These are phyloP conservation scores for Edaphochlamys debaryana DNA, from an alignment of 139 green algal species.

Conservation along the genomic window DNA sequence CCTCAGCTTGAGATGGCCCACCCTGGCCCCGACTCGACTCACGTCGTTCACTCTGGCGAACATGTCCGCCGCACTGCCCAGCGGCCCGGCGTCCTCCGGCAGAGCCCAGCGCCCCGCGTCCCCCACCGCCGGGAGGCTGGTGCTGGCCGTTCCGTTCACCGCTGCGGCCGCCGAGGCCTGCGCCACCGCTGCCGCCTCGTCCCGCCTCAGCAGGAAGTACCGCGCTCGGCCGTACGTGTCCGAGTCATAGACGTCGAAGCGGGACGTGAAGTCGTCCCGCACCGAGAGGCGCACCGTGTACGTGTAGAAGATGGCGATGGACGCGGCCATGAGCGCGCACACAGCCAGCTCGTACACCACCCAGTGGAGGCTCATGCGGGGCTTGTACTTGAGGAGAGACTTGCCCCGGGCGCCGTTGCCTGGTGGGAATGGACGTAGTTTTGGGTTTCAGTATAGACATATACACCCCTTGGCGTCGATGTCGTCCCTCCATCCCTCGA, in stretches of 20 bases:
- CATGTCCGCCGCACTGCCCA: slow-evolving; percentile 21
- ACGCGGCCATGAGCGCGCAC: slow-evolving; percentile 36
- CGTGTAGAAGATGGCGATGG: slow-evolving; percentile 33
- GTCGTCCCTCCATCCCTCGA: no score
- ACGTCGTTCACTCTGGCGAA: slow-evolving; percentile 15
- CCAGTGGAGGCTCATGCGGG: slow-evolving; percentile 34
- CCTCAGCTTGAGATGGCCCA: no score
- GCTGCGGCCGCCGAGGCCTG: no score
- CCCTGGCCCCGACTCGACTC: no score
- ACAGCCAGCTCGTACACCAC: slow-evolving; percentile 37
- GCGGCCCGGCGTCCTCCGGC: not conserved
- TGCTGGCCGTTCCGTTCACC: not conserved
- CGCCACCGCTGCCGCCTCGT: not conserved
- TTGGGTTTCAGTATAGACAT: no score
- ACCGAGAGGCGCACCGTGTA: slow-evolving; percentile 13
- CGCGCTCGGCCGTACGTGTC: not conserved
- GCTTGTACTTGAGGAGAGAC: not conserved
- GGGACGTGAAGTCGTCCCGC: not conserved
- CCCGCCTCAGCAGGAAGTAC: slow-evolving; percentile 22
- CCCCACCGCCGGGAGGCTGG: not conserved
- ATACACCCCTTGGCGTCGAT: no score
- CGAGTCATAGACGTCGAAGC: slow-evolving; percentile 38
- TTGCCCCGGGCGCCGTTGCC: not conserved
- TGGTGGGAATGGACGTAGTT: no score
- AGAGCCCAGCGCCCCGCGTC: slow-evolving; percentile 28